Base-by-base conservation (phyloP, 2,329 filamentous ascomycete species). In the Colletotrichum sidae region DNA sequence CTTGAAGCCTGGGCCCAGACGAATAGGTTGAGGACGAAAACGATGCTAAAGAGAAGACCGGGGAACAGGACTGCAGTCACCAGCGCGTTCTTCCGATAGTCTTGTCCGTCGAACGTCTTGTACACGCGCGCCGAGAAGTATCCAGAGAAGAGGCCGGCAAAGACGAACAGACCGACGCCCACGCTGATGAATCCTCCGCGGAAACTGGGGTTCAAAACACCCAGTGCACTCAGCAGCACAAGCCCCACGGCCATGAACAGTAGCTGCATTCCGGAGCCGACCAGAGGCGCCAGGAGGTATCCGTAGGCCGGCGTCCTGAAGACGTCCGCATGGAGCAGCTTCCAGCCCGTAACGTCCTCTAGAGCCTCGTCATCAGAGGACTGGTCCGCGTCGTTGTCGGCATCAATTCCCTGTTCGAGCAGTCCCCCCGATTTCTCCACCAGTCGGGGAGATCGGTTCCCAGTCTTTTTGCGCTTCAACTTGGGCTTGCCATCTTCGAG, bases 1-100 rank as follows among this genome's bases (percentile, higher is more conserved):
- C 91, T 94, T 10, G 92, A 96, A 0, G 93, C 92, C 77, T 96
- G 92, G 1, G 92, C 90, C 93, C 93, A 97, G 64, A 96, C 92
- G 74, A 96, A 96, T 9, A 96, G 83, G 75, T 97, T 96, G 65
- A 96, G 84, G 54, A 95, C 84, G 78, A 96, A 93, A 41, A 94
- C 80, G 37, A 92, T 83, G 8, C 84, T 82, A 73, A 96, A 96
- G 1, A 92, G 80, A 6, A 96, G 83, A 1, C 93, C 93, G 0
- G 93, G 93, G 74, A 96, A 92, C 3, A 96, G 83, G 9, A 90
- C 81, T 0, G 92, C 92, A 4, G 93, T 96, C 73, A 92, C 83
- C 35, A 95, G 73, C 2, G 91, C 91, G 73, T 97, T 97, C 75
- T 89, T 89, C 49, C 86, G 84, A 86, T 91, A 94, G 69, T 90